Percentiles rank a stretch among this genome's conserved stretches.
These are phyloP conservation scores for Mortierella sp. DNA, from an alignment of 371 early-diverging fungal species.

Conservation along the genomic window DNA sequence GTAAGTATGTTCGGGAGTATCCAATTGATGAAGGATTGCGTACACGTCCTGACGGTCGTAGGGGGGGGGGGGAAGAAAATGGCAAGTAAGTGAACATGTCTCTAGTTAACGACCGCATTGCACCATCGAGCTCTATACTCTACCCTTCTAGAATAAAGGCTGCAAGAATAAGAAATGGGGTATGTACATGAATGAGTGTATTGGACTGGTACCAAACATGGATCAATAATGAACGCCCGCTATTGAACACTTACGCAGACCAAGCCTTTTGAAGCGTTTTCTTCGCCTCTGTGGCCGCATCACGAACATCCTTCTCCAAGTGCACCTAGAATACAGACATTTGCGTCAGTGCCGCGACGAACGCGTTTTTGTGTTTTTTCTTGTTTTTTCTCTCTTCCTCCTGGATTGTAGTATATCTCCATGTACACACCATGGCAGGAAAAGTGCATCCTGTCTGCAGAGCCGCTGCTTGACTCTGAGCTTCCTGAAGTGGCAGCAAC, in stretches of 20 bases:
- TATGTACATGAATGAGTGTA: background rate
- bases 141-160: constrained; percentile 38
- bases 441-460: constrained; percentile 48
- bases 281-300: constrained; percentile 47
- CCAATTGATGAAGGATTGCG: constrained; percentile 18
- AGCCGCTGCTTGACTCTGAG: constrained; percentile 35
- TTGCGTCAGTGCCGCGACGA: too few relatives aligned
- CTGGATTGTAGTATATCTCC: too few relatives aligned
- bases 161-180: background rate
- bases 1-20: background rate
- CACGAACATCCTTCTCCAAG: constrained; percentile 41
- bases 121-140: background rate
- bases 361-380: too few relatives aligned
- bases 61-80: background rate
- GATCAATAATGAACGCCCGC: too few relatives aligned
- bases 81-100: too few relatives aligned
- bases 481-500: constrained; percentile 32
- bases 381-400: too few relatives aligned
- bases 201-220: too few relatives aligned
- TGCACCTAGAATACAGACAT: too few relatives aligned
- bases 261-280: constrained; percentile 47
- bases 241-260: constrained; percentile 45
- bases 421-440: constrained; percentile 31
- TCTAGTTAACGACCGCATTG: background rate
- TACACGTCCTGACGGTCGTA: constrained; percentile 34